phyloP scores from a whole-genome alignment of 2,329 filamentous ascomycete genomes.

The Talaromyces funiculosus region DNA sequence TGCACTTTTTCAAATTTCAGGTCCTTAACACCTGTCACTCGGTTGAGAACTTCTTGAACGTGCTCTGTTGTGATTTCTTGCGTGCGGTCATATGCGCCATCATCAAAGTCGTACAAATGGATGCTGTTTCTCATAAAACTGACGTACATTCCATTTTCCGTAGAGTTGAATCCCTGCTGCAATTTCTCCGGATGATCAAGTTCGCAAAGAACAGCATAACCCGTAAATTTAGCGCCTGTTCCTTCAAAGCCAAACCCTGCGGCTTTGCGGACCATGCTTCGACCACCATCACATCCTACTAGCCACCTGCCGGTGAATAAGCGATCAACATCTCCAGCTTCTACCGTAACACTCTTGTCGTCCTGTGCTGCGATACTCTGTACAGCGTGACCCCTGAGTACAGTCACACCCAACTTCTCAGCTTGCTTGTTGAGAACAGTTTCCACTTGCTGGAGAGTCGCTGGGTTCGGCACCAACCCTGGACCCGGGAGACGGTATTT shows the following conservation, averaged over 20 bases:
- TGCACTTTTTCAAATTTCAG: neutral
- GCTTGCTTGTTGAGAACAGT: slow-evolving; percentile 1
- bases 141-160: slow-evolving; percentile 8
- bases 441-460: slow-evolving; percentile 6
- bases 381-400: slow-evolving; percentile 7
- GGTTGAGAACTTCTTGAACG: slow-evolving; percentile 1
- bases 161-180: slow-evolving; percentile 2
- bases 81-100: slow-evolving; percentile 1
- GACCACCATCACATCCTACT: slow-evolving; percentile 42
- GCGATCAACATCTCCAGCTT: slow-evolving; percentile 12
- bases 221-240: slow-evolving; percentile 33
- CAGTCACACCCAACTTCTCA: slow-evolving; percentile 6
- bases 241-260: slow-evolving; percentile 35
- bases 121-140: slow-evolving; percentile 5
- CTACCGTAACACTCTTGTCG: slow-evolving; percentile 6
- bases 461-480: slow-evolving; percentile 7
- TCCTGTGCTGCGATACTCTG: slow-evolving; percentile 9
- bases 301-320: slow-evolving; percentile 31
- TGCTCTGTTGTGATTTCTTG: slow-evolving; percentile 7
- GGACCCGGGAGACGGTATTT: slow-evolving; percentile 10
- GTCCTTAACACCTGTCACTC: slow-evolving; percentile 5
- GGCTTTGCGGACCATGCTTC: slow-evolving; percentile 35
- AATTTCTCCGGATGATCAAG: slow-evolving; percentile 23
- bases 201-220: slow-evolving; percentile 30
- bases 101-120: slow-evolving; percentile 8